A percentile compares a stretch with the other conserved stretches of the same genome.
These are phyloP conservation scores for Heracleum sosnowskyi DNA, from an alignment of 129 eudicot species.

Conservation along the genomic window DNA sequence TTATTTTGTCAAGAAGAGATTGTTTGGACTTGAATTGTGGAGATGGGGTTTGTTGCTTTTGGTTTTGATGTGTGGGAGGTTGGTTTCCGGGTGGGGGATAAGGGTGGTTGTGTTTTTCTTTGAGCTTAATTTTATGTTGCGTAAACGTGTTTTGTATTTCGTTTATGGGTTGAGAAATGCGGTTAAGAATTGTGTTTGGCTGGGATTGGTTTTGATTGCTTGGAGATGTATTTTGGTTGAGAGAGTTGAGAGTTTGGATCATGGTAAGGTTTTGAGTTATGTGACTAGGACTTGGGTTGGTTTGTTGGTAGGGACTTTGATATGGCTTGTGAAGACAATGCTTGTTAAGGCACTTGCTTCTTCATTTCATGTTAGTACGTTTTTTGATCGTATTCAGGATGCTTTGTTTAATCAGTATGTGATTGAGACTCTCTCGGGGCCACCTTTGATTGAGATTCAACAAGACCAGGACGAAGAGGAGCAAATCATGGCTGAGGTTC, in stretches of 20 bases:
- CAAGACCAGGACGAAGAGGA: conserved; percentile 38
- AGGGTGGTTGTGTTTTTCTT: conserved; percentile 41
- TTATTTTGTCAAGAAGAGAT: conserved; percentile 13
- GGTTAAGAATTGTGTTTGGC: conserved; percentile 72
- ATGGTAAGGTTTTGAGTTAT: conserved; percentile 34
- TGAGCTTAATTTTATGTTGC: conserved; percentile 49
- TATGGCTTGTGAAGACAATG: conserved; percentile 46
- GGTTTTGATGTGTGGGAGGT: conserved; percentile 55
- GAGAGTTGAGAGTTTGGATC: conserved; percentile 23
- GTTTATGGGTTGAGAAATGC: conserved; percentile 53
- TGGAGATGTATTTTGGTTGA: conserved; percentile 50
- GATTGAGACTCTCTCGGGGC: conserved; percentile 41
- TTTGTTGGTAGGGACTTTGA: conserved; percentile 41
- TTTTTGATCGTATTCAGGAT: conserved; percentile 52
- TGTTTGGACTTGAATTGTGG: conserved; percentile 49
- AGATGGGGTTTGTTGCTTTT: conserved; percentile 60
- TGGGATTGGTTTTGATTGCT: conserved; percentile 51
- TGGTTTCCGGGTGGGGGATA: conserved; percentile 65
- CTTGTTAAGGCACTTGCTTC: conserved; percentile 45
- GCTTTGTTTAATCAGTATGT: conserved; percentile 45
- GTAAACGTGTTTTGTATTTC: conserved; percentile 62
- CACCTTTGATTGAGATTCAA: conserved; percentile 31
- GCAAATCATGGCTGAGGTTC: conserved; percentile 27
- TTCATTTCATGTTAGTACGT: conserved; percentile 44
- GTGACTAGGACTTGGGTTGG: conserved; percentile 42